Percentiles rank a stretch among this genome's conserved stretches.
phyloP scores from a whole-genome alignment of 73 alveolate genomes.

The Paramecium biaurelia region DNA sequence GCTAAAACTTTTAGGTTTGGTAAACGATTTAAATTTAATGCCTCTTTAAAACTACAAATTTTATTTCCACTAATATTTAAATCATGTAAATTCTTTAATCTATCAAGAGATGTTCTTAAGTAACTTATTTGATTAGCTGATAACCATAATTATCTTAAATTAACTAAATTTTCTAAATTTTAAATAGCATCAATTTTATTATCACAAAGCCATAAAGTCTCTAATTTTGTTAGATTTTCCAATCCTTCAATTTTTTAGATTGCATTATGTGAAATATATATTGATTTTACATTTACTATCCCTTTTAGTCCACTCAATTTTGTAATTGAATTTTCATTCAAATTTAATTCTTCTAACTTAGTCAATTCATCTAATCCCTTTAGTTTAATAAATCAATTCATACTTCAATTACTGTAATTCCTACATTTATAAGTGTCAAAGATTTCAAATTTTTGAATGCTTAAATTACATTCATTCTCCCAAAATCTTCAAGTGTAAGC shows the following conservation, averaged over 20 bases:
- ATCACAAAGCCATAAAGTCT: conserved; percentile 73
- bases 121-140: conserved; percentile 71
- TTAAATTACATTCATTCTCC: conserved; percentile 74
- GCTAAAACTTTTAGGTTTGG: conserved; percentile 66
- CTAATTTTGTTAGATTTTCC: conserved; percentile 76
- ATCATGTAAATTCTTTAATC: conserved; percentile 64
- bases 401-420: conserved; percentile 73
- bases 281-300: conserved; percentile 26
- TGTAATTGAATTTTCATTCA: conserved; percentile 72
- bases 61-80: conserved; percentile 72
- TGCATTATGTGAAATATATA: conserved; percentile 69
- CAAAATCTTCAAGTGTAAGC: conserved; percentile 74
- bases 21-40: conserved; percentile 72
- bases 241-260: conserved; percentile 80
- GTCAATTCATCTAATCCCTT: conserved; percentile 65
- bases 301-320: conserved; percentile 61
- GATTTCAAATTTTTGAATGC: conserved; percentile 70
- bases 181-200: conserved; percentile 63
- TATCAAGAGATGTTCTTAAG: conserved; percentile 70
- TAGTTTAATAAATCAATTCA: neutral
- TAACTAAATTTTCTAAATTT: conserved; percentile 41
- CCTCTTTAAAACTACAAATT: conserved; percentile 77
- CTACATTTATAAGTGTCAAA: conserved; percentile 74
- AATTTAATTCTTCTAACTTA: conserved; percentile 70
- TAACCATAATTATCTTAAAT: conserved; percentile 68